These are phyloP conservation scores for Clonostachys chloroleuca DNA, from an alignment of 2,329 filamentous ascomycete species.

Conservation along the genomic window DNA sequence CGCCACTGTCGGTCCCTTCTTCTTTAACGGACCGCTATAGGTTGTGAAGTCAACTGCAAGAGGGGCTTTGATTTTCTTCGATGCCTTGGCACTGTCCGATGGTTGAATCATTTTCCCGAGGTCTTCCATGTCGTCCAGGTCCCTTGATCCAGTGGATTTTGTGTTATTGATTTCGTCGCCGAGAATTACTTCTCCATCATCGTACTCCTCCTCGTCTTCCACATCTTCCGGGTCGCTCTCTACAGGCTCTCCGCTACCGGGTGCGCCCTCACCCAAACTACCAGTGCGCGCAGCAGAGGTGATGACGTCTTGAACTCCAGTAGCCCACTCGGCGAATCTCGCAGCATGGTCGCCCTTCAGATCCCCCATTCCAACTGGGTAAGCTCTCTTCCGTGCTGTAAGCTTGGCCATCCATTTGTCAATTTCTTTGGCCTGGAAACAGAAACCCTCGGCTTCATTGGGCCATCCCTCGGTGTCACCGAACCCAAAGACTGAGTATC, in stretches of 20 bases:
- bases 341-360: slow-evolving; percentile 67
- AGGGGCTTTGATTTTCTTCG: slow-evolving; percentile 25
- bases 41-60: slow-evolving; percentile 88
- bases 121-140: slow-evolving; percentile 80
- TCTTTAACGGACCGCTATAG: slow-evolving; percentile 48
- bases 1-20: slow-evolving; percentile 38
- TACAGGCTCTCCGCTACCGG: slow-evolving; percentile 75
- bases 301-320: slow-evolving; percentile 70
- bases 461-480: slow-evolving; percentile 92
- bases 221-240: slow-evolving; percentile 79
- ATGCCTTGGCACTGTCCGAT: slow-evolving; percentile 27
- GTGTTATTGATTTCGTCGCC: slow-evolving; percentile 37
- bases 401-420: slow-evolving; percentile 98
- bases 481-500: slow-evolving; percentile 92
- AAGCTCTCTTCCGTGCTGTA: slow-evolving; percentile 80
- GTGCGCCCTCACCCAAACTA: slow-evolving; percentile 58
- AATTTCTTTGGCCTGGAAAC: slow-evolving; percentile 83
- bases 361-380: slow-evolving; percentile 84
- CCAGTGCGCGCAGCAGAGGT: slow-evolving; percentile 57
- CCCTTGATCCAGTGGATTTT: slow-evolving; percentile 22
- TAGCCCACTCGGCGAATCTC: slow-evolving; percentile 71
- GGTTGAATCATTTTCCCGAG: slow-evolving; percentile 62
- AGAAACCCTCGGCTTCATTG: slow-evolving; percentile 85
- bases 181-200: slow-evolving; percentile 44
- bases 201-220: slow-evolving; percentile 49